Evolutionary conservation across 2,329 filamentous ascomycete species (phyloP).

Genomic region (Colletotrichum spinosum): DNA sequence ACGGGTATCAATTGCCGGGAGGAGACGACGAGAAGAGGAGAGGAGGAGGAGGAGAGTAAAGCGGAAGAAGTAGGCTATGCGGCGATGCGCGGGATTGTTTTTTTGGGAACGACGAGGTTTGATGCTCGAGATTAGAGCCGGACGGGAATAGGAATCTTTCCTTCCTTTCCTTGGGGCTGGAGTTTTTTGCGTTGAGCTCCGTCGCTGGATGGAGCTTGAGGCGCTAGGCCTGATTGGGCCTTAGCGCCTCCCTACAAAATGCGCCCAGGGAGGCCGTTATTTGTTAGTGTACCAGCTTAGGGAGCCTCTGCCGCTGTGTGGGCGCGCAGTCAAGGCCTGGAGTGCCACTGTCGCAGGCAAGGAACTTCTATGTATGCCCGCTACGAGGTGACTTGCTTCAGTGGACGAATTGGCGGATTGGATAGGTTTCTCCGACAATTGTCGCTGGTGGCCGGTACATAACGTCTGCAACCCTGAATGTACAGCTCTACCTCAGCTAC

Average conservation of each 20-base stretch:
- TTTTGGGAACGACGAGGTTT: constrained; percentile 42
- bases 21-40: constrained; percentile 38
- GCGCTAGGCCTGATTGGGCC: constrained; percentile 47
- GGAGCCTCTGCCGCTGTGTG: not conserved
- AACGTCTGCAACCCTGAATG: too few relatives aligned
- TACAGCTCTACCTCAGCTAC: too few relatives aligned
- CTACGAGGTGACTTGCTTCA: too few relatives aligned
- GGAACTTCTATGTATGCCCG: too few relatives aligned
- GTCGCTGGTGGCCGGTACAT: constrained; percentile 24
- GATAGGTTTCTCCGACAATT: constrained; percentile 27
- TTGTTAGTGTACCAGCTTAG: not conserved
- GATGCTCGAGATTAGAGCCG: constrained; percentile 42
- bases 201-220: constrained; percentile 48
- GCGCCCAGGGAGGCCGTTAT: constrained; percentile 34
- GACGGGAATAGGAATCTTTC: constrained; percentile 42
- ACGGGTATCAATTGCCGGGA: constrained; percentile 31
- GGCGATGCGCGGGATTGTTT: constrained; percentile 46
- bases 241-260: constrained; percentile 40
- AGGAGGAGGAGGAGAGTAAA: constrained; percentile 31
- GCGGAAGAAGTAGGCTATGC: constrained; percentile 32
- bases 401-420: not conserved
- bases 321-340: not conserved
- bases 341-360: too few relatives aligned
- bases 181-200: constrained; percentile 58
- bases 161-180: constrained; percentile 50